Conservation (phyloP, 371 early-diverging fungal genomes). For the Mortierella polycephala region DNA sequence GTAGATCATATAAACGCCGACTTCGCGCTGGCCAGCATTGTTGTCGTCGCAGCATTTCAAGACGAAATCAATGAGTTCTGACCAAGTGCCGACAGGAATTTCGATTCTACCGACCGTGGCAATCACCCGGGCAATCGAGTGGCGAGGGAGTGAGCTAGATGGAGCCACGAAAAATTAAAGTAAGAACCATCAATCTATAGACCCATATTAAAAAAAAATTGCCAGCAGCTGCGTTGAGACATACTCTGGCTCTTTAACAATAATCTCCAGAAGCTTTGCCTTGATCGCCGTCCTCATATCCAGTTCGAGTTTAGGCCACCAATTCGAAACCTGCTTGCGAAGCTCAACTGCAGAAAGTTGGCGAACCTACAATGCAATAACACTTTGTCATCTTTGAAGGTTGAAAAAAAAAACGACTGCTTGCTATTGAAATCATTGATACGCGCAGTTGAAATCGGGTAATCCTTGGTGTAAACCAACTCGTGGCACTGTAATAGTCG, state of each 20-base stretch:
- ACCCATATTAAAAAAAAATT: too few species aligned
- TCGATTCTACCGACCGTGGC: slow-evolving; percentile 88
- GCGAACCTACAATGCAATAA: slow-evolving; percentile 64
- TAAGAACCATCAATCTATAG: neutral
- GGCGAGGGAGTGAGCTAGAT: slow-evolving; percentile 76
- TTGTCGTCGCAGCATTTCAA: slow-evolving; percentile 79
- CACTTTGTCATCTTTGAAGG: neutral
- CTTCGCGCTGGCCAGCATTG: slow-evolving; percentile 82
- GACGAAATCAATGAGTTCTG: slow-evolving; percentile 79
- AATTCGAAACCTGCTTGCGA: slow-evolving; percentile 79
- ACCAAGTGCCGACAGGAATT: slow-evolving; percentile 82
- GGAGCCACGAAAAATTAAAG: neutral
- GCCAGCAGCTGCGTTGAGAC: slow-evolving; percentile 2
- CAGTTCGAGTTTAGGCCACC: slow-evolving; percentile 79
- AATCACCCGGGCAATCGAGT: slow-evolving; percentile 86
- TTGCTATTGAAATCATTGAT: too few species aligned
- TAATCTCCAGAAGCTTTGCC: slow-evolving; percentile 69
- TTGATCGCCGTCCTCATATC: slow-evolving; percentile 67
- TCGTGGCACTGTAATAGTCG: neutral
- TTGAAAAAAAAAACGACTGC: neutral
- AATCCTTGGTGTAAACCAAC: too few species aligned
- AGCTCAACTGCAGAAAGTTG: slow-evolving; percentile 92
- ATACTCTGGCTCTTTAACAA: slow-evolving; percentile 80
- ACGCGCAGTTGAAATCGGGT: too few species aligned
- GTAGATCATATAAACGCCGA: slow-evolving; percentile 85